A percentile compares a stretch with the other conserved stretches of the same genome.
Conservation (phyloP, 2,329 filamentous ascomycete species). For the Apiospora hydei region DNA sequence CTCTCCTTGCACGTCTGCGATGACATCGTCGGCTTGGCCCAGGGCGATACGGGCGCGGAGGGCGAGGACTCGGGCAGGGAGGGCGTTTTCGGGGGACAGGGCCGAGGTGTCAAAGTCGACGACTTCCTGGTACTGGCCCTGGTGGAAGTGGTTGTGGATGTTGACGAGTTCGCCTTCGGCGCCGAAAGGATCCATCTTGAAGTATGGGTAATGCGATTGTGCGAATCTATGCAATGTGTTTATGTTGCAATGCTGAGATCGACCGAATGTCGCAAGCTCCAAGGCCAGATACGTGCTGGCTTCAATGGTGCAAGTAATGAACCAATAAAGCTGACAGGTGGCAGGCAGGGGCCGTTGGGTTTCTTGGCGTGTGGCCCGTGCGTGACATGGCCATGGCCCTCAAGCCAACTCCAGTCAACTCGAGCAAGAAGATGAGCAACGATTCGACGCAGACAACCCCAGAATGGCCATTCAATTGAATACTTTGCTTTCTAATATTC, state of each 20-base stretch:
- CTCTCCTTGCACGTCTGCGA: conserved; percentile 70
- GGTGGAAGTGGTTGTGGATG: conserved; percentile 74
- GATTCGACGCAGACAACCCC: not conserved
- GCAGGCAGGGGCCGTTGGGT: not conserved
- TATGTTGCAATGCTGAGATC: conserved; percentile 11
- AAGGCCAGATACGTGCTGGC: conserved; percentile 12
- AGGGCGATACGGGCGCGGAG: conserved; percentile 85
- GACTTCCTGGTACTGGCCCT: conserved; percentile 86
- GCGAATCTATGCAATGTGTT: not conserved
- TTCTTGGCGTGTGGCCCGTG: conserved; percentile 4
- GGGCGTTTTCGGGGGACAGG: conserved; percentile 79
- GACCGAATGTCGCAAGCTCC: not conserved
- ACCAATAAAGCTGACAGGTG: conserved; percentile 17
- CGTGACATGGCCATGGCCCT: not conserved
- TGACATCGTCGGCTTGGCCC: conserved; percentile 77
- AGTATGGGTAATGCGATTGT: not conserved
- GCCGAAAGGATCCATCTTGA: conserved; percentile 71
- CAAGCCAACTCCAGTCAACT: not conserved
- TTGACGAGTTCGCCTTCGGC: conserved; percentile 76
- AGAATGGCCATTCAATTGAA: no score
- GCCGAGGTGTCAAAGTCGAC: conserved; percentile 83
- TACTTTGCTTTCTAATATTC: no score
- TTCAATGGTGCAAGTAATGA: not conserved
- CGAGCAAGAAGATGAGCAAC: not conserved
- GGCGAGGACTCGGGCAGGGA: conserved; percentile 78